Conservation (phyloP, 176 grass and related monocot species). For the Oryza longistaminata region DNA sequence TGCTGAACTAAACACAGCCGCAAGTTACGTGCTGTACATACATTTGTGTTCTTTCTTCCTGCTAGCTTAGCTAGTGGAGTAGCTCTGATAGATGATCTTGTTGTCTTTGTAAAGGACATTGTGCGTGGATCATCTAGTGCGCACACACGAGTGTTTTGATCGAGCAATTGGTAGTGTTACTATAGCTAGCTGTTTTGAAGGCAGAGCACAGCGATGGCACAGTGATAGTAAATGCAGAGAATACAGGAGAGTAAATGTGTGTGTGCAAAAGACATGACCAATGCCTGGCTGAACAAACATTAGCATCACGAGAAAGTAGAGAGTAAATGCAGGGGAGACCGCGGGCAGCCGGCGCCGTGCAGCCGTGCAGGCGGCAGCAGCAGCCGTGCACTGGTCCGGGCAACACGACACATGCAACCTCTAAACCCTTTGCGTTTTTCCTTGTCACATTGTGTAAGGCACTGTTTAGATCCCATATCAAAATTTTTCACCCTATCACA, state of each 20-base stretch:
- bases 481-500: no score
- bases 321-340: background rate
- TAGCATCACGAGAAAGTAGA: background rate
- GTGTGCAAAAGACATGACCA: constrained; percentile 22
- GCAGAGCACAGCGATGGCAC: background rate
- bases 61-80: no score
- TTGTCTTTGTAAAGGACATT: no score
- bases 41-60: background rate
- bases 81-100: background rate
- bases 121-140: background rate
- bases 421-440: background rate
- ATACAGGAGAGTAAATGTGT: constrained; percentile 33
- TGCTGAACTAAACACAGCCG: no score
- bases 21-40: no score
- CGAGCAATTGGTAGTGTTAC: background rate
- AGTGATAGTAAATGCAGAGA: constrained; percentile 34
- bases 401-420: constrained; percentile 16
- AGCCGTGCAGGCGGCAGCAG: background rate
- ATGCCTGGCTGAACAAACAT: constrained; percentile 25
- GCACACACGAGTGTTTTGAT: background rate
- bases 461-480: no score
- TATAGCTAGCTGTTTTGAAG: background rate
- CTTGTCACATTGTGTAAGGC: background rate
- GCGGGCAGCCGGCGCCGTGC: background rate
- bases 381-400: constrained; percentile 11